Conservation (phyloP, 2,329 filamentous ascomycete genomes). For the Metarhizium anisopliae region DNA sequence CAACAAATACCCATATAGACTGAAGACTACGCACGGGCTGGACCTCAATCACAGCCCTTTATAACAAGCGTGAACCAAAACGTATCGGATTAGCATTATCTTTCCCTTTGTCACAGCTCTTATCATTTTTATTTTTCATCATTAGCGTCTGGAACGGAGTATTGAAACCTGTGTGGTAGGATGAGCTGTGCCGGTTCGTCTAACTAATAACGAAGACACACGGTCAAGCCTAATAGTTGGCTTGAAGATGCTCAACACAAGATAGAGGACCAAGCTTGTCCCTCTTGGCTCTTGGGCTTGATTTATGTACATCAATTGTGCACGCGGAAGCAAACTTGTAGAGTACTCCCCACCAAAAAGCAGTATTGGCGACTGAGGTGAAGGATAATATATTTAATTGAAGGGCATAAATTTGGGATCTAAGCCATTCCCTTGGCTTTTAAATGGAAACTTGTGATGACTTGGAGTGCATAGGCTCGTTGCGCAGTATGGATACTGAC, state of each 20-base stretch:
- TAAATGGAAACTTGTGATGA: not conserved
- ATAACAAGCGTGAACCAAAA: slow-evolving; percentile 20
- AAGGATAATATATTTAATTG: slow-evolving; percentile 6
- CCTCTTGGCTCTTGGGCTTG: not conserved
- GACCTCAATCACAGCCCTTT: slow-evolving; percentile 12
- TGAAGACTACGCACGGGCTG: slow-evolving; percentile 14
- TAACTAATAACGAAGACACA: not conserved
- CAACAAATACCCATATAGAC: slow-evolving; percentile 31
- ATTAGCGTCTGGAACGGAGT: slow-evolving; percentile 2
- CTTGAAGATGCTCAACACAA: not conserved
- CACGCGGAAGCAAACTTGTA: not conserved
- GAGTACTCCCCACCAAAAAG: not conserved
- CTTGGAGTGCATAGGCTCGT: not conserved
- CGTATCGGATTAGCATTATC: slow-evolving; percentile 17
- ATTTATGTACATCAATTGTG: slow-evolving; percentile 1
- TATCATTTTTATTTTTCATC: not conserved
- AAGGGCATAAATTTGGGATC: not conserved
- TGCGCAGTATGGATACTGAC: no score
- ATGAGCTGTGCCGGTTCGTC: not conserved
- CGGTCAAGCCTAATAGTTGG: not conserved
- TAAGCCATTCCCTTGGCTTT: not conserved
- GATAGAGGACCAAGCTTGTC: not conserved
- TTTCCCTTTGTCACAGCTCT: slow-evolving; percentile 19
- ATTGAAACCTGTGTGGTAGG: not conserved
- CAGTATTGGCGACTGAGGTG: not conserved